Percentiles rank a stretch among this genome's conserved stretches.
phyloP scores from a whole-genome alignment of 2,329 filamentous ascomycete species.

The Aspergillus tubingensis region DNA sequence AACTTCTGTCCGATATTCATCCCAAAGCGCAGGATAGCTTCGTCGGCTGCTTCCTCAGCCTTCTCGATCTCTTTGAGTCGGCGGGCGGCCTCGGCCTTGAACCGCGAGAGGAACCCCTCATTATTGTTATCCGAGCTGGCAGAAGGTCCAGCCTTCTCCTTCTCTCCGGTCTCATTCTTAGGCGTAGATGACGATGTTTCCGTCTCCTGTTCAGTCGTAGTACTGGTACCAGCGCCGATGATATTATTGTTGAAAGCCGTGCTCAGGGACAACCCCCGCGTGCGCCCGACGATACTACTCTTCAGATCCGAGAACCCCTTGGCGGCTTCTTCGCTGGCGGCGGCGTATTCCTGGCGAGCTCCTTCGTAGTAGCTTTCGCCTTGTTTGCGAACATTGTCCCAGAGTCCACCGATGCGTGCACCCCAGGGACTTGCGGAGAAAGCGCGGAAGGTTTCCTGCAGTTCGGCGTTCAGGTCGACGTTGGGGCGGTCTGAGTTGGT shows the following conservation, averaged over 20 bases:
- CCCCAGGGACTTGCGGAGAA: conserved; percentile 93
- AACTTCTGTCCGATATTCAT: conserved; percentile 87
- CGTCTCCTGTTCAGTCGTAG: conserved; percentile 33
- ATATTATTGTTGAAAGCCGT: conserved; percentile 26
- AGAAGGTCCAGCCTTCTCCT: conserved; percentile 22
- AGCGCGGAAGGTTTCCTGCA: conserved; percentile 93
- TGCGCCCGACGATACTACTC: conserved; percentile 69
- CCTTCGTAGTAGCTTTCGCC: conserved; percentile 86
- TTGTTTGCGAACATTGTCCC: conserved; percentile 92
- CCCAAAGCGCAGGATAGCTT: conserved; percentile 89
- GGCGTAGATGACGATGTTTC: conserved; percentile 31
- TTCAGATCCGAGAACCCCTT: conserved; percentile 75
- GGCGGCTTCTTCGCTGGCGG: conserved; percentile 76
- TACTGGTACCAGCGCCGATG: conserved; percentile 6
- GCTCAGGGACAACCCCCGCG: conserved; percentile 70
- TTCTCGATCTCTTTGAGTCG: conserved; percentile 84
- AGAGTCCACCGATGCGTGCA: conserved; percentile 79
- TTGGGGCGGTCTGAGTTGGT: conserved; percentile 36
- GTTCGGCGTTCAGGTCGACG: conserved; percentile 74
- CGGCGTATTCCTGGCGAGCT: conserved; percentile 76
- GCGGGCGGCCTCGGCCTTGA: conserved; percentile 76
- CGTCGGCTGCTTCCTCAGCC: conserved; percentile 94
- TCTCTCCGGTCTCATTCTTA: conserved; percentile 20
- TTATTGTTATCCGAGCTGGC: conserved; percentile 30
- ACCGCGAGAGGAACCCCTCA: conserved; percentile 70